Conservation (phyloP, 352 stramenopile species). For the Globisporangium megalacanthum region DNA sequence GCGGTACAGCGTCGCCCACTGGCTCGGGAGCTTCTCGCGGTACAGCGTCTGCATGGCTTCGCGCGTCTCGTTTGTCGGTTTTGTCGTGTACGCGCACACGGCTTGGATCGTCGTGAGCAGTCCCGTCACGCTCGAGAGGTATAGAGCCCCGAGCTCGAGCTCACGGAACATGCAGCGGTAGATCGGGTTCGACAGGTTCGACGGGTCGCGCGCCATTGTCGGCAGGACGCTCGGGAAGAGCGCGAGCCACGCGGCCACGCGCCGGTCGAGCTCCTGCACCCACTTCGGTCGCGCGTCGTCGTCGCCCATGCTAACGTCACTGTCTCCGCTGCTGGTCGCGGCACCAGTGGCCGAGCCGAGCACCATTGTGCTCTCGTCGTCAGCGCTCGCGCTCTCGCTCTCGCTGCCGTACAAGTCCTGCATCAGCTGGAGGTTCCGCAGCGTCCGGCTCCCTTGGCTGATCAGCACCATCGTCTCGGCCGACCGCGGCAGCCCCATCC, state of each 20-base stretch:
- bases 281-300: constrained; percentile 61
- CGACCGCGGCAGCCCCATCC: constrained; percentile 90
- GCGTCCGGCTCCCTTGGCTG: constrained; percentile 63
- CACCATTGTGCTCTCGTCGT: constrained; percentile 60
- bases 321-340: constrained; percentile 12
- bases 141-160: constrained; percentile 61
- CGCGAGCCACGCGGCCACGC: constrained; percentile 53
- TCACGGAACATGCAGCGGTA: constrained; percentile 91
- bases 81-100: constrained; percentile 79
- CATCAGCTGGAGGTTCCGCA: constrained; percentile 80
- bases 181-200: constrained; percentile 82
- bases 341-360: constrained; percentile 17
- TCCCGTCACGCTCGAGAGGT: constrained; percentile 54
- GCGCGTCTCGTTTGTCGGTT: constrained; percentile 86
- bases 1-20: constrained; percentile 58
- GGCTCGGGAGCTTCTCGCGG: constrained; percentile 54
- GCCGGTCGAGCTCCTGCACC: constrained; percentile 76
- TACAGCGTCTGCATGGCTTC: constrained; percentile 74
- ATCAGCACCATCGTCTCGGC: constrained; percentile 89
- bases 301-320: constrained; percentile 17
- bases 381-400: constrained; percentile 24
- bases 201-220: constrained; percentile 37
- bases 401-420: constrained; percentile 79
- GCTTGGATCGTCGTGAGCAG: constrained; percentile 67
- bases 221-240: constrained; percentile 49